Percentiles rank a stretch among this genome's conserved stretches.
Evolutionary conservation across 352 stramenopile species (phyloP).

Genomic region (Thraustochytrium sp.): DNA sequence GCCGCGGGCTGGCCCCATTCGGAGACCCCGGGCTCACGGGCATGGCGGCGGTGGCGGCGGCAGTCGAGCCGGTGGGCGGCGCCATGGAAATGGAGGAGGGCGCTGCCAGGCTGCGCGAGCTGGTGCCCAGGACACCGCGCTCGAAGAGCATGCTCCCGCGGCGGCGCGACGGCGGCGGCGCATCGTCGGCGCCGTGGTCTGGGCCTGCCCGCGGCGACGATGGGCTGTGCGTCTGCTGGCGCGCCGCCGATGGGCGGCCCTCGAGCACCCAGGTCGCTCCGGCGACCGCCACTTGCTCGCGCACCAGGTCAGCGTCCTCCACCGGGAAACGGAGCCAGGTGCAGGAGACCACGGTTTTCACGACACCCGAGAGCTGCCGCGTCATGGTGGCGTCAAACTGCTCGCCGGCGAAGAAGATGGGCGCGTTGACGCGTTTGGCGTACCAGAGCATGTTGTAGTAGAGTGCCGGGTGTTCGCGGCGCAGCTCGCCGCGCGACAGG

Average conservation of each 20-base stretch:
- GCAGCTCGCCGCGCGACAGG: not conserved
- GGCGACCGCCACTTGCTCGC: not conserved
- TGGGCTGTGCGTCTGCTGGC: no score
- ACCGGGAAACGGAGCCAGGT: constrained; percentile 10
- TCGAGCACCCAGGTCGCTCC: not conserved
- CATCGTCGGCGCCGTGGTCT: no score
- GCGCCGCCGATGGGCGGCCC: no score
- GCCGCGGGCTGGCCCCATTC: not conserved
- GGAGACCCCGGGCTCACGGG: not conserved
- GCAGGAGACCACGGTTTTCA: not conserved
- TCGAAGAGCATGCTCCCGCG: not conserved
- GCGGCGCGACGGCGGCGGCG: not conserved
- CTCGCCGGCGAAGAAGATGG: not conserved
- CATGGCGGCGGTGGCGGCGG: not conserved
- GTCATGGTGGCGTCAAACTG: not conserved
- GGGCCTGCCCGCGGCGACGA: no score
- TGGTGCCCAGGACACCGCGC: not conserved
- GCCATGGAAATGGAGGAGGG: no score
- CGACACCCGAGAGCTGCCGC: not conserved
- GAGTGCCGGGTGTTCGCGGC: not conserved
- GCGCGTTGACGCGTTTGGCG: not conserved
- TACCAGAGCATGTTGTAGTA: constrained; percentile 42
- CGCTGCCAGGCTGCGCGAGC: no score
- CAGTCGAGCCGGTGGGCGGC: not conserved
- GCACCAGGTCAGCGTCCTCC: not conserved